Base-by-base conservation (phyloP, 768 basidiomycete species). In the Exsudoporus frostii region DNA sequence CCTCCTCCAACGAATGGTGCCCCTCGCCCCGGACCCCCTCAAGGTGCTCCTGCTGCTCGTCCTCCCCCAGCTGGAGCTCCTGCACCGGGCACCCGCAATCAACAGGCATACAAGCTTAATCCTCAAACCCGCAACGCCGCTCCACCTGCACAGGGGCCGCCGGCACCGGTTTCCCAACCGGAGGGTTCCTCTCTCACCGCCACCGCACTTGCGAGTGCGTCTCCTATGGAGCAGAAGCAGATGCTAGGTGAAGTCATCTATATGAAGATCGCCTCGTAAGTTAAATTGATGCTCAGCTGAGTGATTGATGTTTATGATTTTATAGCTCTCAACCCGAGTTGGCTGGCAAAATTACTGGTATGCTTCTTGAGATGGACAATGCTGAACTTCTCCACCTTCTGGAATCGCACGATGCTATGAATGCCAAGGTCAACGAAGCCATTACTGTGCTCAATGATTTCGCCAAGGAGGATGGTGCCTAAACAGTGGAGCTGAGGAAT, bases 351-450 rank as follows among this genome's bases (percentile, higher is more conserved):
- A 97, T 98, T 71, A 98, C 95, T 40, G 95, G 93, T 51, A 98
- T 98, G 95, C 79, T 98, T 66, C 83, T 98, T 59, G 95, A 99
- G 83, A 98, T 99, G 96, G 95, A 98, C 72, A 96, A 96, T 75
- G 67, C 79, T 44, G 97, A 98, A 74, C 80, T 99, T 46, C 75
- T 98, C 27, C 87, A 91, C 74, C 82, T 99, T 45, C 74, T 98
- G 62, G 93, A 96, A 55, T 75, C 84, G 50, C 75, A 77, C 20
- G 91, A 92, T 10, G 84, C 94, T 39, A 83, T 99, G 79, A 82
- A 83, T 65, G 75, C 79, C 73, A 99, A 99, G 81, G 89, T 97
- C 59, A 83, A 82, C 54, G 96, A 98, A 78, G 96, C 96, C 30
- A 80, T 98, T 56, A 69, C 78, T 53, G 95, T 98, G 45, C 79